phyloP scores from a whole-genome alignment of 108 stramenopile genomes.

The Craspedostauros australis region DNA sequence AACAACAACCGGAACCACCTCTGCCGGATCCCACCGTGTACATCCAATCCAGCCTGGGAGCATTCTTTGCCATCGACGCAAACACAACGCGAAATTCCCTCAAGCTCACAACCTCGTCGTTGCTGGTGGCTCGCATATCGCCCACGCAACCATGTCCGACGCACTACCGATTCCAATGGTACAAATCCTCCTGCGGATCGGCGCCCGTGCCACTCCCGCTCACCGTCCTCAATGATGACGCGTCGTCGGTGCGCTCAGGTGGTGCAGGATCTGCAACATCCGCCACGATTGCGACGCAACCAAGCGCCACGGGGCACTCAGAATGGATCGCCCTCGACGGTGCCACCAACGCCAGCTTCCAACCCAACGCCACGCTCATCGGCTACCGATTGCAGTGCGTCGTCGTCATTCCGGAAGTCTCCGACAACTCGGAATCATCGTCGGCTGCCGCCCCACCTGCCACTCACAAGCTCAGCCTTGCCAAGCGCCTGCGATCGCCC shows the following conservation, averaged over 20 bases:
- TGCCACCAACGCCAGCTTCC: conserved; percentile 49
- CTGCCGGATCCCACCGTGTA: neutral
- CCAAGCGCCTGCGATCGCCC: too few species aligned
- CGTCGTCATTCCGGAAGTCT: conserved; percentile 20
- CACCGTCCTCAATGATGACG: neutral
- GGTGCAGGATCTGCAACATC: neutral
- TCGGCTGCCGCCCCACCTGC: too few species aligned
- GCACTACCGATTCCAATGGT: conserved; percentile 49
- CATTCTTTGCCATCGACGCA: conserved; percentile 11
- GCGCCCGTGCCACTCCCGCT: too few species aligned
- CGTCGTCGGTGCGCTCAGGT: neutral
- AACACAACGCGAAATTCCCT: neutral
- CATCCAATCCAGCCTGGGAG: conserved; percentile 24
- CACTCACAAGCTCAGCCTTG: too few species aligned
- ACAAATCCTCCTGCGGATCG: conserved; percentile 22
- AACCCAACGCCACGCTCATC: conserved; percentile 54
- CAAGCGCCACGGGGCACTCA: neutral
- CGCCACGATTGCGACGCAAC: conserved; percentile 1
- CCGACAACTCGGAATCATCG: too few species aligned
- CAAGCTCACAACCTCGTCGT: conserved; percentile 23
- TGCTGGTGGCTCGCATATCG: conserved; percentile 28
- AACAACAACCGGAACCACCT: conserved; percentile 3
- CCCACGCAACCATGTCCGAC: conserved; percentile 16
- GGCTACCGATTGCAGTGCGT: conserved; percentile 48
- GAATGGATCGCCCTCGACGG: conserved; percentile 50